These are phyloP conservation scores for Dimocarpus longan DNA, from an alignment of 345 rosid genomes.

Conservation along the genomic window DNA sequence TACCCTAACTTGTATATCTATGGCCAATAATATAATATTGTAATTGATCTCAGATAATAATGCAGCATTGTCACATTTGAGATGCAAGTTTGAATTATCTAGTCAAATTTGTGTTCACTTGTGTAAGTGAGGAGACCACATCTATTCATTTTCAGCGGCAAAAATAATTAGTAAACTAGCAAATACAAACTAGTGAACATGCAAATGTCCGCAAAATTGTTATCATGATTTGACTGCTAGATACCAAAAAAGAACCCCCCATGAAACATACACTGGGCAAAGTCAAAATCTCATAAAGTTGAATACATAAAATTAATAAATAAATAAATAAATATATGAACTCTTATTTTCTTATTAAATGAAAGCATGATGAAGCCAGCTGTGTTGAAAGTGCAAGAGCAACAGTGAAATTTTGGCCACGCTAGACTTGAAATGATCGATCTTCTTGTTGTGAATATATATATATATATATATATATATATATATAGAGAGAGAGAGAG, in stretches of 20 bases:
- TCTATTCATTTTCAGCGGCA: no score
- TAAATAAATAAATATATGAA: not conserved
- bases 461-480: no score
- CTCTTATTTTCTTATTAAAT: no score
- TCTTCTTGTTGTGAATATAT: not conserved
- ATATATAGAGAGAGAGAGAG: no score
- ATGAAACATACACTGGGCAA: not conserved
- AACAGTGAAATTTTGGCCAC: constrained; percentile 27
- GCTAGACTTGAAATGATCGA: not conserved
- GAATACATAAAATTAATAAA: not conserved
- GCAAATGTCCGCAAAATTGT: not conserved
- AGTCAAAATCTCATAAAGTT: not conserved
- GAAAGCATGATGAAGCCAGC: constrained; percentile 33
- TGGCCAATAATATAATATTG: no score
- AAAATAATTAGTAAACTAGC: no score
- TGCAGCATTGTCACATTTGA: no score
- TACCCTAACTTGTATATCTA: no score
- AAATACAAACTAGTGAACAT: not conserved
- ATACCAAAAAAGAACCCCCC: not conserved
- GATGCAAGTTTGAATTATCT: no score
- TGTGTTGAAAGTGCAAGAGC: constrained; percentile 26
- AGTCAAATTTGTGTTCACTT: no score
- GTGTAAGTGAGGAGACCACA: no score
- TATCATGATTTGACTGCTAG: not conserved
- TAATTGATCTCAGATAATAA: no score